A percentile compares a stretch with the other conserved stretches of the same genome.
Conservation (phyloP, 768 basidiomycete species). For the Calocybe cyanea region DNA sequence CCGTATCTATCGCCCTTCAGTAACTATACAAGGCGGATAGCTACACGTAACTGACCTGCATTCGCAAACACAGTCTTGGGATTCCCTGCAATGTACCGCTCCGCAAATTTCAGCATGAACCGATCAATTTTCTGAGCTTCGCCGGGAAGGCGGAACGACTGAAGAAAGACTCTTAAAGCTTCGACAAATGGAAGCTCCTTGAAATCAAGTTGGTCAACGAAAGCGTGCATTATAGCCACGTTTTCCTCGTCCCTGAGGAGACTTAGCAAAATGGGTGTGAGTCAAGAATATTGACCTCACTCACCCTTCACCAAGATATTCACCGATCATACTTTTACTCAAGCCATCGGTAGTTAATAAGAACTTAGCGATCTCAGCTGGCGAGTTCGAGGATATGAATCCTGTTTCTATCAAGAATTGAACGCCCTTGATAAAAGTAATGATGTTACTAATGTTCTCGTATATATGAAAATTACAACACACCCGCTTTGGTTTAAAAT, state of each 20-base stretch:
- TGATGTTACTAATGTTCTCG: conserved; percentile 3
- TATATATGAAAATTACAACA: conserved; percentile 18
- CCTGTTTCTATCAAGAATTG: conserved; percentile 85
- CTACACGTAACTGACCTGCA: conserved; percentile 59
- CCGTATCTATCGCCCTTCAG: conserved; percentile 58
- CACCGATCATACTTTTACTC: conserved; percentile 94
- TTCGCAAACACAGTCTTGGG: conserved; percentile 84
- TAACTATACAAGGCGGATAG: neutral
- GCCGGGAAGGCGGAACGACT: conserved; percentile 94
- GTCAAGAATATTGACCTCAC: conserved; percentile 20
- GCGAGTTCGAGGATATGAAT: conserved; percentile 70
- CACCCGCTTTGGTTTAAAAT: conserved; percentile 97
- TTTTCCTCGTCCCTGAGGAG: conserved; percentile 76
- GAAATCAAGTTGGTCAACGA: conserved; percentile 92
- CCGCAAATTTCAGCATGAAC: conserved; percentile 98
- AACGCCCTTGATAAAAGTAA: conserved; percentile 57
- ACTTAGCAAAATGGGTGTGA: conserved; percentile 1
- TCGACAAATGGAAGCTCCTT: conserved; percentile 78
- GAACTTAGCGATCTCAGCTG: conserved; percentile 81
- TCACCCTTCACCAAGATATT: conserved; percentile 96
- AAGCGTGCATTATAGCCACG: conserved; percentile 94
- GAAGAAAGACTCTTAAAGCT: conserved; percentile 85
- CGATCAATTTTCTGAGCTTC: conserved; percentile 99
- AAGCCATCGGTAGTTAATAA: conserved; percentile 87
- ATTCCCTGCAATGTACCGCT: conserved; percentile 91